Percentiles rank a stretch among this genome's conserved stretches.
Conservation (phyloP, 495 filamentous ascomycete species). For the Aspergillus hancockii region DNA sequence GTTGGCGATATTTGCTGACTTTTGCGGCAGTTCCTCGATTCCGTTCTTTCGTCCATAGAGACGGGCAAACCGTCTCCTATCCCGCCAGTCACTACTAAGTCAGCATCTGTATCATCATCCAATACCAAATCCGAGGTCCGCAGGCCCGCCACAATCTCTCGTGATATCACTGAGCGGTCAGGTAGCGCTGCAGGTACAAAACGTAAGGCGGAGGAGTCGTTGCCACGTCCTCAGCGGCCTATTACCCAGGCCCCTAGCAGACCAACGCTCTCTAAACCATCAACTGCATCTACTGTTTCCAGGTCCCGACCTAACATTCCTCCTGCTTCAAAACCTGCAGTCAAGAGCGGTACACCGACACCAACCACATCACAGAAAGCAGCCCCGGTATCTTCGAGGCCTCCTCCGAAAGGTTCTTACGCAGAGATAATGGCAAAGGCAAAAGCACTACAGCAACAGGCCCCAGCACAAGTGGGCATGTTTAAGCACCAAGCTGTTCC, state of each 20-base stretch:
- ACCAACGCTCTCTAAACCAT: constrained; percentile 12
- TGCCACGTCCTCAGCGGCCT: constrained; percentile 33
- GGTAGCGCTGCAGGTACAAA: constrained; percentile 34
- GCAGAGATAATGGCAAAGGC: constrained; percentile 45
- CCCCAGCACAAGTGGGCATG: constrained; percentile 35
- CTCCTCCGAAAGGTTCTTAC: constrained; percentile 45
- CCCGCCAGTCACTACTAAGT: constrained; percentile 28
- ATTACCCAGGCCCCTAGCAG: constrained; percentile 22
- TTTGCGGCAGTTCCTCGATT: constrained; percentile 54
- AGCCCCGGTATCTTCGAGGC: constrained; percentile 30
- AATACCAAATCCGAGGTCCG: constrained; percentile 29
- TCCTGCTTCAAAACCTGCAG: constrained; percentile 22
- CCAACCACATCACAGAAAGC: constrained; percentile 18
- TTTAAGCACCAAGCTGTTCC: constrained; percentile 39
- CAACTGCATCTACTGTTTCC: constrained; percentile 13
- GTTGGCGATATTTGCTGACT: constrained; percentile 23
- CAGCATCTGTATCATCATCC: constrained; percentile 32
- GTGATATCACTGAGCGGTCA: constrained; percentile 20
- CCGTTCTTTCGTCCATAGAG: constrained; percentile 56
- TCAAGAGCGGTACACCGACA: constrained; percentile 19
- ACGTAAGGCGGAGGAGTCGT: constrained; percentile 46
- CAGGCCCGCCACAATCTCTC: constrained; percentile 19
- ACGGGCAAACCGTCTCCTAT: constrained; percentile 42
- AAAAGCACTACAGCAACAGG: constrained; percentile 38
- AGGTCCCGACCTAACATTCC: constrained; percentile 23